A percentile compares a stretch with the other conserved stretches of the same genome.
Evolutionary conservation across 2,329 filamentous ascomycete genomes (phyloP).

Genomic region (Aspergillus sp.): DNA sequence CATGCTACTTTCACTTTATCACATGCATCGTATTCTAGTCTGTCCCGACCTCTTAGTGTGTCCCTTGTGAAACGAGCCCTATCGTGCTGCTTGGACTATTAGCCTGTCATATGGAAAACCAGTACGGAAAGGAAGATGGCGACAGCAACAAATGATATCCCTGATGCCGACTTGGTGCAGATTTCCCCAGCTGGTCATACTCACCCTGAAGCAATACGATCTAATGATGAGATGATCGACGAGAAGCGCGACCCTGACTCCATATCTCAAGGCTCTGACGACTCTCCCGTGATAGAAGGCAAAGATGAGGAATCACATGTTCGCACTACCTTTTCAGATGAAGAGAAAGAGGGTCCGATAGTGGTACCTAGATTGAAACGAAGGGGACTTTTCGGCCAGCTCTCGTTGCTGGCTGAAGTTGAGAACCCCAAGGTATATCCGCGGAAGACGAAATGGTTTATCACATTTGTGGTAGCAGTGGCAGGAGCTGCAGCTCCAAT

Average conservation of each 20-base stretch:
- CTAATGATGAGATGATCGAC: neutral
- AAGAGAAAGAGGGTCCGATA: constrained; percentile 41
- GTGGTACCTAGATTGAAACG: constrained; percentile 58
- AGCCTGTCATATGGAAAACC: neutral
- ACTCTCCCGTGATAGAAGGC: constrained; percentile 17
- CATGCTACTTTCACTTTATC: neutral
- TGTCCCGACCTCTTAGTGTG: neutral
- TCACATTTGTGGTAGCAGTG: constrained; percentile 75
- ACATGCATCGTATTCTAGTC: neutral
- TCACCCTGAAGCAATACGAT: neutral
- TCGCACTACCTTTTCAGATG: constrained; percentile 17
- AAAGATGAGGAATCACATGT: constrained; percentile 25
- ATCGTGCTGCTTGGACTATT: neutral
- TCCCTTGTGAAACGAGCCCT: neutral
- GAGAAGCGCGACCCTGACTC: constrained; percentile 17
- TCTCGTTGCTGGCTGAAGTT: constrained; percentile 77
- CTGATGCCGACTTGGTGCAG: neutral
- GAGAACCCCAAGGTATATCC: constrained; percentile 73
- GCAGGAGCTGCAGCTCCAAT: constrained; percentile 78
- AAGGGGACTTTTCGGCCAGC: constrained; percentile 70
- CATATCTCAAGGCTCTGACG: constrained; percentile 15
- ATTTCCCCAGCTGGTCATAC: neutral
- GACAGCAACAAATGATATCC: neutral
- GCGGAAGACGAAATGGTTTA: constrained; percentile 76
- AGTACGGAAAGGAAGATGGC: neutral